Base-by-base conservation (phyloP, 2,329 filamentous ascomycete genomes). In the Alternaria hordeiaustralica region DNA sequence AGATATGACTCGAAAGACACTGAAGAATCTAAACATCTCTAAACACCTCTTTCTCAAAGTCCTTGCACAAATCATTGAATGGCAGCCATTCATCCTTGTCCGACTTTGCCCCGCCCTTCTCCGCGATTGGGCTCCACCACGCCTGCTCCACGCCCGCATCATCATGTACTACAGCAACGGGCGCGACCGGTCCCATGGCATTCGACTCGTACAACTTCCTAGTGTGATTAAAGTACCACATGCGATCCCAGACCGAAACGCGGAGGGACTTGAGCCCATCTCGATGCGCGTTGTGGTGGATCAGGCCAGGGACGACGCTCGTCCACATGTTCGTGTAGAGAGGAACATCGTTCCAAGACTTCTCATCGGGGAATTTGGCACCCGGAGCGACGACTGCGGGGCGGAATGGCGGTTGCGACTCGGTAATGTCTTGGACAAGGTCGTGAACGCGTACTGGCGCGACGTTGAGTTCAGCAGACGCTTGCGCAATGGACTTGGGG, bases 251-350 rank as follows among this genome's bases (percentile, higher is more conserved):
- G 26, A 30, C 44, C 11, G 45, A 49, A 15, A 36, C 21, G n/a
- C 43, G 41, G 20, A 57, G 44, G 8, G 25, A 30, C 26, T 57
- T 47, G 10, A 58, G 15, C 10, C 55, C 45, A n/a, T 50, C 55
- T 18, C 45, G 55, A 50, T 58, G 55, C 8, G 45, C 55, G 3
- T 58, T 58, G 45, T 50, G 55, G 18, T 58, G 55, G 21, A 50
- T 58, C 6, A 50, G 30, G 13, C 28, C 45, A 18, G 45, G 55
- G 0, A 50, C 45, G 20, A 57, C 44, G 6, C 36, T 26, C 10
- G 55, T 57, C 55, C 55, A 57, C 41, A 57, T 33, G 43, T 57
- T 57, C 12, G 54, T 57, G 44, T 57, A 47, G 26, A 57, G 55
- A 15, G 55, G 43, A 13, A 57, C 20, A 13, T 57, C 43, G 15